Percentiles rank a stretch among this genome's conserved stretches.
phyloP scores from a whole-genome alignment of 2,329 filamentous ascomycete species.

The Claviceps citrina region DNA sequence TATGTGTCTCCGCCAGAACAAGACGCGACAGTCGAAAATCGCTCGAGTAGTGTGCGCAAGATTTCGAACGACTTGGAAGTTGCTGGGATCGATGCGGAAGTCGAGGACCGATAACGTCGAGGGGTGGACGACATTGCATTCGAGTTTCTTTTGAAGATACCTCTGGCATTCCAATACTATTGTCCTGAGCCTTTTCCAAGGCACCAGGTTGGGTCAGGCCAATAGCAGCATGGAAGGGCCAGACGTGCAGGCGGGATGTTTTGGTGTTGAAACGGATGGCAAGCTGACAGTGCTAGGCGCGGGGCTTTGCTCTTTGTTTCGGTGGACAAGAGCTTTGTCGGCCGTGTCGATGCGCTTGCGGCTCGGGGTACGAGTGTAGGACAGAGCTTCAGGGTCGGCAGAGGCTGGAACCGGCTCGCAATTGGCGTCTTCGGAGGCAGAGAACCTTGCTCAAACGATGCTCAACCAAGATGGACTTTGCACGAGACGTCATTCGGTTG shows the following conservation, averaged over 20 bases:
- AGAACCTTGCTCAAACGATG: neutral
- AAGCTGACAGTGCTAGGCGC: constrained; percentile 1
- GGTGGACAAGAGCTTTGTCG: constrained; percentile 2
- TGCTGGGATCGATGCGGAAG: constrained; percentile 40
- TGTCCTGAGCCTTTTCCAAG: constrained; percentile 21
- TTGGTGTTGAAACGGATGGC: neutral
- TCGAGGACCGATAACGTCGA: constrained; percentile 49
- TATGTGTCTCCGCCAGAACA: constrained; percentile 25
- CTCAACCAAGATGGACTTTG: neutral
- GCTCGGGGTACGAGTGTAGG: neutral
- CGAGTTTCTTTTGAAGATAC: constrained; percentile 1
- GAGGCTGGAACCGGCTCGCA: neutral
- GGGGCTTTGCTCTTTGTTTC: neutral
- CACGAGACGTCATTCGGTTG: neutral
- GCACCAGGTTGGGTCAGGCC: constrained; percentile 20
- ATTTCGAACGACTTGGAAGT: constrained; percentile 47
- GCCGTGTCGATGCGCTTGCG: constrained; percentile 6
- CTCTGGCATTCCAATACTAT: constrained; percentile 9
- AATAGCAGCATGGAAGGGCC: constrained; percentile 20
- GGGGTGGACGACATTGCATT: constrained; percentile 37
- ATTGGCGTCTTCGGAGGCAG: neutral
- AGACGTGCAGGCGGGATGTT: constrained; percentile 3
- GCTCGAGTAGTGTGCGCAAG: constrained; percentile 38
- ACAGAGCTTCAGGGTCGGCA: neutral
- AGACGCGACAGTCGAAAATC: constrained; percentile 22